A percentile compares a stretch with the other conserved stretches of the same genome.
These are phyloP conservation scores for Diaporthe eres DNA, from an alignment of 2,329 filamentous ascomycete species.

Conservation along the genomic window DNA sequence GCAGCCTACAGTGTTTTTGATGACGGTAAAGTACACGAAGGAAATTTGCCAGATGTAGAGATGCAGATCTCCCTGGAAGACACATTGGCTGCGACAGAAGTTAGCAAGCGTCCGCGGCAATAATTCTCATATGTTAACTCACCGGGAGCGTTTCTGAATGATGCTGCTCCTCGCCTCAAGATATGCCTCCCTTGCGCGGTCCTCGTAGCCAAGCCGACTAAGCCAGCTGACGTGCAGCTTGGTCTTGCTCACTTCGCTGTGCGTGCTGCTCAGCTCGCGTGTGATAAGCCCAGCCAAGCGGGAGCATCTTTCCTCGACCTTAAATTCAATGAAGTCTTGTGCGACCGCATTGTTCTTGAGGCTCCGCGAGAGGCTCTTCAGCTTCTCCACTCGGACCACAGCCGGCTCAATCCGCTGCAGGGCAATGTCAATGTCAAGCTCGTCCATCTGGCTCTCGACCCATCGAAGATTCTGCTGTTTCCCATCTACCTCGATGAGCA, in stretches of 20 bases:
- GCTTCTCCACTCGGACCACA: slow-evolving; percentile 85
- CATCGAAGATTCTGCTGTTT: slow-evolving; percentile 96
- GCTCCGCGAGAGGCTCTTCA: slow-evolving; percentile 82
- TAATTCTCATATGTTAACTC: slow-evolving; percentile 48
- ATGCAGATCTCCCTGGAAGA: slow-evolving; percentile 94
- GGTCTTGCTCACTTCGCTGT: slow-evolving; percentile 82
- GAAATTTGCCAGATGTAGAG: slow-evolving; percentile 96
- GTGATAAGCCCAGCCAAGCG: slow-evolving; percentile 83
- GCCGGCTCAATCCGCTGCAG: slow-evolving; percentile 90
- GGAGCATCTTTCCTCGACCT: slow-evolving; percentile 86
- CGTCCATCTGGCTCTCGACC: slow-evolving; percentile 96
- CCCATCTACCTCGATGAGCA: slow-evolving; percentile 95
- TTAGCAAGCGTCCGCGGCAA: slow-evolving; percentile 47
- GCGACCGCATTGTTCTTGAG: slow-evolving; percentile 89
- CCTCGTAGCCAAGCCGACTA: slow-evolving; percentile 88
- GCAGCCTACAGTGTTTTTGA: slow-evolving; percentile 91
- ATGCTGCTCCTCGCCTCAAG: slow-evolving; percentile 82
- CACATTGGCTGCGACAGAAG: slow-evolving; percentile 78
- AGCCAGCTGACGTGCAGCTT: slow-evolving; percentile 88
- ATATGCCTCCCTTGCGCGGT: slow-evolving; percentile 89
- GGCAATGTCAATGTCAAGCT: slow-evolving; percentile 95
- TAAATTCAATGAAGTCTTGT: slow-evolving; percentile 92
- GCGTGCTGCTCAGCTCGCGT: slow-evolving; percentile 82
- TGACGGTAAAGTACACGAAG: slow-evolving; percentile 94
- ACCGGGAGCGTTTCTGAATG: slow-evolving; percentile 88